Conservation (phyloP, 352 stramenopile species). For the Globisporangium parvum region DNA sequence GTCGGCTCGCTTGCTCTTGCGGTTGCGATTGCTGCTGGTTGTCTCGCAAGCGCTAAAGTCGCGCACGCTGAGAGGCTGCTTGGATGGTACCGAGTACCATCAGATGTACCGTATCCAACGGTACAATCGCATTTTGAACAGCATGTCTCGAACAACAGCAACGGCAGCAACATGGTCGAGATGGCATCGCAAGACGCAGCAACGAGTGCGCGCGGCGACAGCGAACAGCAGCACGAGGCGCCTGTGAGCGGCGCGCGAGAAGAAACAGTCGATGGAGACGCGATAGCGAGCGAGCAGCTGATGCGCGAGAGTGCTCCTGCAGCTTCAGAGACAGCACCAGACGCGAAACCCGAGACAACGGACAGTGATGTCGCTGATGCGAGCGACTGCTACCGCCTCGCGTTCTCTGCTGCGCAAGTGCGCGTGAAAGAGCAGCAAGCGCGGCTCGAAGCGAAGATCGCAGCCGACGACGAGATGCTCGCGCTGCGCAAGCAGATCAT, state of each 20-base stretch:
- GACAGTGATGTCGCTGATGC: background rate
- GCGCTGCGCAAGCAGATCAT: constrained; percentile 39
- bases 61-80: background rate
- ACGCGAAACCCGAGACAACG: background rate
- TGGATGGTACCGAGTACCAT: constrained; percentile 1
- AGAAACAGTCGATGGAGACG: no score
- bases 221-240: no score
- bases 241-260: no score
- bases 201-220: no score
- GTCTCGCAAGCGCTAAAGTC: background rate
- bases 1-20: no score
- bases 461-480: constrained; percentile 39
- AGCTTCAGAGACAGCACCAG: background rate
- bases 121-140: background rate
- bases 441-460: constrained; percentile 46
- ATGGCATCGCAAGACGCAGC: no score
- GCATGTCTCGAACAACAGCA: no score
- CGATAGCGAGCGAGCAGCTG: no score
- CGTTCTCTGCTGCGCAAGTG: constrained; percentile 45
- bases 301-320: no score
- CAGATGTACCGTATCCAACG: background rate
- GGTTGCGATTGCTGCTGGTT: no score
- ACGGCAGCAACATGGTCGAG: no score
- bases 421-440: constrained; percentile 45
- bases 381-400: constrained; percentile 10